These are phyloP conservation scores for Fusarium redolens DNA, from an alignment of 2,329 filamentous ascomycete species.

Conservation along the genomic window DNA sequence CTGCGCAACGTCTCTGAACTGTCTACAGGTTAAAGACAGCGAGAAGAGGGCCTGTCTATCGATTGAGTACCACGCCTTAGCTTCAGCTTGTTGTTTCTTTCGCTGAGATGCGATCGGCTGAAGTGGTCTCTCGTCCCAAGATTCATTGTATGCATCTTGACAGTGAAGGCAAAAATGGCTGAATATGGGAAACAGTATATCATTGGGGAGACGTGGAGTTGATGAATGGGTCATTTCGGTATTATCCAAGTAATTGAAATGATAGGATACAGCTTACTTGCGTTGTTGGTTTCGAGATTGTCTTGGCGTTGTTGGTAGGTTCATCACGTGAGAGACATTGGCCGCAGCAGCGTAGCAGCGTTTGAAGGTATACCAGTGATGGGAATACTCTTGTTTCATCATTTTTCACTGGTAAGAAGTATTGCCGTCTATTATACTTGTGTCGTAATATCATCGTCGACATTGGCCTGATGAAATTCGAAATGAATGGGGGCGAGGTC, in stretches of 20 bases:
- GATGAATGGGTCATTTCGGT: background rate
- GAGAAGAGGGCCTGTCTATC: slow-evolving; percentile 3
- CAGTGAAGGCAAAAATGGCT: slow-evolving; percentile 5
- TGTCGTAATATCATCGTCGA: no score
- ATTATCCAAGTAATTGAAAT: background rate
- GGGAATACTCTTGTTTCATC: no score
- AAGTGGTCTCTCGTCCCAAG: background rate
- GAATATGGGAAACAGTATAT: background rate
- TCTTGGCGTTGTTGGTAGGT: background rate
- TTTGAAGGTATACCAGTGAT: background rate
- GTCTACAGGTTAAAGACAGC: background rate
- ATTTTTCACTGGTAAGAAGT: no score
- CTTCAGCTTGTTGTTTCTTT: background rate
- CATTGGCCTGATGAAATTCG: no score
- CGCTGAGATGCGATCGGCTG: fast-evolving
- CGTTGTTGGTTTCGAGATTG: background rate
- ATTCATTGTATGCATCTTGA: background rate
- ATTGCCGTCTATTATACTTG: no score
- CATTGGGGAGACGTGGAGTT: background rate
- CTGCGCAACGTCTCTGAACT: background rate
- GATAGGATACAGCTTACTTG: background rate
- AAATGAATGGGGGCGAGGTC: no score
- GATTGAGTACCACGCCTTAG: background rate
- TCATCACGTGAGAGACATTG: background rate
- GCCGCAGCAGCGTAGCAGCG: background rate